Evolutionary conservation across 139 green algal species (phyloP), one percentile per base, ranked within the genome.

Genomic region (Asterochloris erici): DNA sequence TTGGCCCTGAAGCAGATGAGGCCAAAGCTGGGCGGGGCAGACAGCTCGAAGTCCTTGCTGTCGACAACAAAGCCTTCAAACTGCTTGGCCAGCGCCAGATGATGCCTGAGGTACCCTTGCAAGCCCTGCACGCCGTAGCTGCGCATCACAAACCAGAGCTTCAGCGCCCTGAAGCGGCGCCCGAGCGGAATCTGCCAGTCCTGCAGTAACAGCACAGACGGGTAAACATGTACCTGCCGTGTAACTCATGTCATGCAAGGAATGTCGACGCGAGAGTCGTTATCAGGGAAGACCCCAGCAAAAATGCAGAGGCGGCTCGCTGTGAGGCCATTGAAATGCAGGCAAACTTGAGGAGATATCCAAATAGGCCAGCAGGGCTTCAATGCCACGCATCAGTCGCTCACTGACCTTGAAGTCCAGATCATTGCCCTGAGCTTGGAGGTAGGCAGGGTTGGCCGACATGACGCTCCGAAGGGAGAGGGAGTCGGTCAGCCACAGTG

Each of bases 111-210:
- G 87, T 93, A 91, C 9, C 24, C 82, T 1, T 90, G 90, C 77
- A 97, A 79, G 10, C 81, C 81, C 63, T 88, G 78, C 0, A 86
- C 85, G 13, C 94, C 94, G 75, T 96, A 97, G 87, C 90, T 91
- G 66, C 94, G 93, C 87, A 98, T 80, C 79, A 97, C 90, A 68
- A 96, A 93, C 90, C 91, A 98, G 73, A 97, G 89, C 91, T 97
- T 98, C 29, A 98, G 87, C 0, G 94, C 81, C 77, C 93, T 91
- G 91, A 85, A 86, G 61, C 85, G 64, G 10, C 92, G 85, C 12
- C 94, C 93, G 47, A 97, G 87, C 0, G 94, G 93, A 19, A 97
- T 81, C 88, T 96, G 91, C 94, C 90, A 93, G 84, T 95, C 89
- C 82, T 87, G 68, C 23, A 77, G 14, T 0, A 1, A 54, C 63